Base-by-base conservation (phyloP, 1,139 yeast genomes). In the Protomyces arabidopsidicola region DNA sequence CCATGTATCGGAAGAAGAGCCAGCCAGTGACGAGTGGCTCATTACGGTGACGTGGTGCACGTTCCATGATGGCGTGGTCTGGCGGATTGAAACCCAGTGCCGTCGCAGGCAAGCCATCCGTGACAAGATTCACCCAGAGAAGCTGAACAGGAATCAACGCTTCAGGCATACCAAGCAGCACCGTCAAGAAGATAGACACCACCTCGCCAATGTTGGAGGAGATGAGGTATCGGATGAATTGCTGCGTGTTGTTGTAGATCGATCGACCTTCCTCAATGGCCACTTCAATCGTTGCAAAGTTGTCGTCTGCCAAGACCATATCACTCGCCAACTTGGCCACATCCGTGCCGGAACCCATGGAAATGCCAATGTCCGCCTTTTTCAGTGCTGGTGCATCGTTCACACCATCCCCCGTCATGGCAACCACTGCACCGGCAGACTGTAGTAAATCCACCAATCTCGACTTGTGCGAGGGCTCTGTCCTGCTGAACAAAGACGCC, bases 281-380 rank as follows among this genome's bases (percentile, higher is more conserved):
- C 68, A 79, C 77, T 70, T 81, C 80, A 68, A 81, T 81, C 38
- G 83, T 78, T 8, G 82, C 79, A 72, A 81, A 81, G 68, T 81
- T 81, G 69, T 81, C 72, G 54, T 73, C 75, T 3, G 82, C 75
- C 73, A 82, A 74, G 24, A 82, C 84, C 75, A 82, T 79, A 71
- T 82, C 86, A 9, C 84, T 79, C 0, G 86, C 85, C 65, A 82
- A 79, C 67, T 82, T 80, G 16, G 86, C 86, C 54, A 82, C 86
- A 71, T 82, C 86, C 0, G 85, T 81, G 3, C 79, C 79, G 9
- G 77, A 72, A 0, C 79, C 79, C 79, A 76, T 76, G 3, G 79
- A 76, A 60, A 76, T 69, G 59, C 78, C 78, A 64, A 76, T 75
- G 67, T 76, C 78, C 3, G 78, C 78, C 61, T 72, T 73, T 66